A percentile compares a stretch with the other conserved stretches of the same genome.
Conservation (phyloP, 129 eudicot species). For the Kitagawia praeruptora region DNA sequence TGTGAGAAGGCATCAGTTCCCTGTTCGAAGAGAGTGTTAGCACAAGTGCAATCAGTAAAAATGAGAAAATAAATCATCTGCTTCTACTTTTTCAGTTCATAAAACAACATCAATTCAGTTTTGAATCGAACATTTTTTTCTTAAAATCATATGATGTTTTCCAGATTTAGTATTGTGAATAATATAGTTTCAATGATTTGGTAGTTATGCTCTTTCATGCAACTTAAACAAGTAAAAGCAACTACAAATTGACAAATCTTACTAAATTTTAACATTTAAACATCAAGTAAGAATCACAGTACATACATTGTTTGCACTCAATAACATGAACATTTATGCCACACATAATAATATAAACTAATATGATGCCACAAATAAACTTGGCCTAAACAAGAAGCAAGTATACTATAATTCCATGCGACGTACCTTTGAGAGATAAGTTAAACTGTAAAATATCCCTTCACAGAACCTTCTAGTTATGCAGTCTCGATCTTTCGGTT, state of each 20-base stretch:
- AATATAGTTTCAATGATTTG: background rate
- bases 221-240: background rate
- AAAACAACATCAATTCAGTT: background rate
- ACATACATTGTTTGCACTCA: background rate
- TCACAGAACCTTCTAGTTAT: background rate
- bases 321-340: background rate
- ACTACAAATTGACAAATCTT: background rate
- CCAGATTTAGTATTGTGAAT: background rate
- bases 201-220: background rate
- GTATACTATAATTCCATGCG: background rate
- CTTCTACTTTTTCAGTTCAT: background rate
- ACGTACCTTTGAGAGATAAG: background rate
- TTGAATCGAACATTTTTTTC: background rate
- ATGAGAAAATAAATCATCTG: background rate
- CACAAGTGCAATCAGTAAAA: background rate
- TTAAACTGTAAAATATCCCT: background rate
- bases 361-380: background rate
- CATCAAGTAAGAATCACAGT: background rate
- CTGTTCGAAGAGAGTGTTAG: constrained; percentile 27
- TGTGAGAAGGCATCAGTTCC: constrained; percentile 98
- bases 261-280: background rate
- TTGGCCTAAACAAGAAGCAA: background rate
- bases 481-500: no score
- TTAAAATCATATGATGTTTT: background rate
- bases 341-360: background rate